Base-by-base conservation (phyloP, 169 alveolate genomes). In the Haemoproteus tartakovskyi region DNA sequence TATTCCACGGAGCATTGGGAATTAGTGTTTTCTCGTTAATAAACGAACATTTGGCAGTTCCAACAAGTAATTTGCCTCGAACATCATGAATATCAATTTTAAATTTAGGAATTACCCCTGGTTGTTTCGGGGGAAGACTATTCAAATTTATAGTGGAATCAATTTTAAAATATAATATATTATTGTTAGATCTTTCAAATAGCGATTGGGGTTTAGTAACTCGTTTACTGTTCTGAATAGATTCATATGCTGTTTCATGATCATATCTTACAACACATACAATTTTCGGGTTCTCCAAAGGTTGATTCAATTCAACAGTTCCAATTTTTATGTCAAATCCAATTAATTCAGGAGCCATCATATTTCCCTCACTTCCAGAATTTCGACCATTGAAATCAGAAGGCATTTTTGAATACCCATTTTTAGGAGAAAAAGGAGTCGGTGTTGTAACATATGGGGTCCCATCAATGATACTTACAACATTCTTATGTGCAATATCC, bases 41-140 rank as follows among this genome's bases (percentile, higher is more conserved):
- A 43, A 88, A 62, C 21, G 88, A 67, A 46, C 85, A 82, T 24
- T 12, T 47, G 1, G 89, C 83, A 19, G 79, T 80, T 0, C 91
- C 93, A 14, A 86, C 11, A 12, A 67, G 24, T 4, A 46, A 29
- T 12, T 54, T 67, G 4, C 61, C 82, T 3, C 41, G 51, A 0
- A 67, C 70, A 36, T 78, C 85, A 41, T 54, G 62, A 37, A 91
- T 67, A 52, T 91, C 95, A 48, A 89, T 79, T 21, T 86, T 74
- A 21, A 90, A 88, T 43, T 82, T 88, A 9, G 95, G 95, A 22
- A 91, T 46, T 30, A 79, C 62, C 36, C 91, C 91, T 21, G 95
- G 89, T 2, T 64, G 40, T 48, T 87, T 87, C 22, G 90, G 93
- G 11, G 95, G 95, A 12, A 91, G 43, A 14, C 40, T 62, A 24